These are phyloP conservation scores for Dendrobium nobile DNA, from an alignment of 106 monocot species.

Conservation along the genomic window DNA sequence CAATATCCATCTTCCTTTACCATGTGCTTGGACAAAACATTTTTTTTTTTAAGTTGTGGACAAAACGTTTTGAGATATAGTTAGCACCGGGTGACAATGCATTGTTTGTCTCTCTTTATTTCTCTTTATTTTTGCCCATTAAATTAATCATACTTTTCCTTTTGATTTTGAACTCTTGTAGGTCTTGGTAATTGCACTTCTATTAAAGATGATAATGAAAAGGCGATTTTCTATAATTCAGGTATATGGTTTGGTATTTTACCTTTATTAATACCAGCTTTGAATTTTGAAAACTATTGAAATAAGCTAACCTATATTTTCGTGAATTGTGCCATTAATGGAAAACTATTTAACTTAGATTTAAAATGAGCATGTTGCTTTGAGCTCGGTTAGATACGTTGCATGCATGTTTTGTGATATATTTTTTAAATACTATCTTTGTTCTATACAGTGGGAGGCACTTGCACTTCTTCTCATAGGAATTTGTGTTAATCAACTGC, in stretches of 20 bases:
- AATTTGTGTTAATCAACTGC: slow-evolving; percentile 93
- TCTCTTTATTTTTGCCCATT: background rate
- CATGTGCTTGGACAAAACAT: background rate
- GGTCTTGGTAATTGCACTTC: slow-evolving; percentile 92
- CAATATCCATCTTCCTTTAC: background rate
- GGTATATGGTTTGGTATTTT: slow-evolving; percentile 25
- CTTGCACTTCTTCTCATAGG: slow-evolving; percentile 94
- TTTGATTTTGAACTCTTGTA: slow-evolving; percentile 17
- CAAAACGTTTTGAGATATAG: too few species aligned
- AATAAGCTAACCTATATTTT: background rate
- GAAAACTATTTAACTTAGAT: background rate
- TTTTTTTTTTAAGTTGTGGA: too few species aligned
- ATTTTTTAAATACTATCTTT: background rate
- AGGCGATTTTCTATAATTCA: slow-evolving; percentile 88
- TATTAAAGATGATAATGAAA: slow-evolving; percentile 90
- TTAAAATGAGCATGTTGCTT: background rate
- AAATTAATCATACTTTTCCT: background rate
- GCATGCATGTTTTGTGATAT: background rate
- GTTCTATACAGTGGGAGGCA: slow-evolving; percentile 79
- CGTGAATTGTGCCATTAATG: background rate
- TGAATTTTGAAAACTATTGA: background rate
- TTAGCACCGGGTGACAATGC: background rate
- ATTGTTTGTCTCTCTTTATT: background rate
- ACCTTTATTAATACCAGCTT: background rate
- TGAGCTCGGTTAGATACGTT: background rate